Evolutionary conservation across 2,329 filamentous ascomycete genomes (phyloP).

Genomic region (Anisogramma anomala): DNA sequence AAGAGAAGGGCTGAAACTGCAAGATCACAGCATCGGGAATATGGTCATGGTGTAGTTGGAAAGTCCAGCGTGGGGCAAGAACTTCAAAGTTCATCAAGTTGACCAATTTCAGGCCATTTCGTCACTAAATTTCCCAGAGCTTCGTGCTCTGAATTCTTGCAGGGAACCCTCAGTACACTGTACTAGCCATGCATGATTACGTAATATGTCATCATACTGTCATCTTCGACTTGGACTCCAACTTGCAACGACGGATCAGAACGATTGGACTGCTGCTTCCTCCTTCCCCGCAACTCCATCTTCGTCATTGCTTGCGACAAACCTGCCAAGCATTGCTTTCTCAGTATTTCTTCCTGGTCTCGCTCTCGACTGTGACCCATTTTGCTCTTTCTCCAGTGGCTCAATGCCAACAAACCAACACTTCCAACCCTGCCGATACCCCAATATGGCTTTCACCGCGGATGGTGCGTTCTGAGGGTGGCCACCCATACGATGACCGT

Average conservation of each 20-base stretch:
- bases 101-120: not conserved
- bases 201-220: not conserved
- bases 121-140: not conserved
- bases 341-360: not conserved
- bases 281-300: slow-evolving; percentile 5
- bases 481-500: slow-evolving; percentile 29
- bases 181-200: not conserved
- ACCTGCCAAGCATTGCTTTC: not conserved
- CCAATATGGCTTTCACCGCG: slow-evolving; percentile 33
- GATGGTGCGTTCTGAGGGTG: slow-evolving; percentile 43
- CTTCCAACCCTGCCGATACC: slow-evolving; percentile 20
- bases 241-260: no score
- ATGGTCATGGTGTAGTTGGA: not conserved
- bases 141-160: not conserved
- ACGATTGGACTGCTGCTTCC: no score
- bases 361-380: not conserved
- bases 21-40: slow-evolving; percentile 4
- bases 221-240: no score
- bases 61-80: not conserved
- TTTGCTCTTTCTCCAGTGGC: not conserved
- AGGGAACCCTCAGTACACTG: not conserved
- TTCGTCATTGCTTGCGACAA: not conserved
- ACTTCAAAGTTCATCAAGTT: not conserved
- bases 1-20: not conserved
- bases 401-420: slow-evolving; percentile 16